Conservation (phyloP, 2,329 filamentous ascomycete genomes). For the Cercospora sp. region DNA sequence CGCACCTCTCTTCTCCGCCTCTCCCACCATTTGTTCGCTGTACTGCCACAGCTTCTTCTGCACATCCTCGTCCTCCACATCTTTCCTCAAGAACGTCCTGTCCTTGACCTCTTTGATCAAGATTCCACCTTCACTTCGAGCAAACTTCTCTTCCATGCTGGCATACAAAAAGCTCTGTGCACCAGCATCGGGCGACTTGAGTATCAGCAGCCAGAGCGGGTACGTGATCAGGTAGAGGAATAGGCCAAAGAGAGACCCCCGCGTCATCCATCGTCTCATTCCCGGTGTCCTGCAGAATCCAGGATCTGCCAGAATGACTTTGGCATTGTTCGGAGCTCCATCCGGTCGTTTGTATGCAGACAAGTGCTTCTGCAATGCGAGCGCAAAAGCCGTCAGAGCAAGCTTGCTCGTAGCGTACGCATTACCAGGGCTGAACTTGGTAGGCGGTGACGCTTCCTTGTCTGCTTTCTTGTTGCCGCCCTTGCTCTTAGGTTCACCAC, state of each 20-base stretch:
- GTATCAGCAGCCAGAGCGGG: conserved; percentile 78
- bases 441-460: conserved; percentile 22
- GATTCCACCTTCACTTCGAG: conserved; percentile 64
- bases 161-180: conserved; percentile 85
- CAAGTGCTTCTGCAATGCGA: conserved; percentile 89
- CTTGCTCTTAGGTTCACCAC: conserved; percentile 33
- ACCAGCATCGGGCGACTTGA: conserved; percentile 81
- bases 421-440: conserved; percentile 46
- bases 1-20: conserved; percentile 76
- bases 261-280: conserved; percentile 80
- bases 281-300: conserved; percentile 83
- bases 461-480: conserved; percentile 43
- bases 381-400: conserved; percentile 84
- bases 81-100: conserved; percentile 67
- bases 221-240: conserved; percentile 75
- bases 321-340: conserved; percentile 74
- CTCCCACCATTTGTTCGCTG: conserved; percentile 80
- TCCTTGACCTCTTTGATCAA: conserved; percentile 87
- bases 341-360: conserved; percentile 82
- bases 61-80: conserved; percentile 73
- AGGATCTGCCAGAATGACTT: conserved; percentile 84
- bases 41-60: conserved; percentile 88
- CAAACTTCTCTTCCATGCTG: conserved; percentile 75
- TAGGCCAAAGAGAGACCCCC: conserved; percentile 80
- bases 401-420: conserved; percentile 58